phyloP scores from a whole-genome alignment of 176 grass and related monocot genomes.

The Tillandsia leiboldiana region DNA sequence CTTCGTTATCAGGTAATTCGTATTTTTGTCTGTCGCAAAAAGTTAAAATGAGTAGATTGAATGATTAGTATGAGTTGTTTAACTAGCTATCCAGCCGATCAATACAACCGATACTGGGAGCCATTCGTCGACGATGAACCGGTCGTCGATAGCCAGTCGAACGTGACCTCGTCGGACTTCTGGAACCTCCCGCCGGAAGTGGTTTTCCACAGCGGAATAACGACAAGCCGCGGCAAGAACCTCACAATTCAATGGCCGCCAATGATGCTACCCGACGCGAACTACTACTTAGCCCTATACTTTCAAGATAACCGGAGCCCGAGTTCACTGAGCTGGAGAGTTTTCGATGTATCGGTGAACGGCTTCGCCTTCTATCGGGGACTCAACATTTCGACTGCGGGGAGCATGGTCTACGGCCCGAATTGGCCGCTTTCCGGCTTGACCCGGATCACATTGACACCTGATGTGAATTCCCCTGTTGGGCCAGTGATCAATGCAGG shows the following conservation, averaged over 20 bases:
- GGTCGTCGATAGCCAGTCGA: slow-evolving; percentile 41
- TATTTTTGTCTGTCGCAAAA: background rate
- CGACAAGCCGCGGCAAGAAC: slow-evolving; percentile 28
- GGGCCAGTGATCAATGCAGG: slow-evolving; percentile 90
- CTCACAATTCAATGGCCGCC: slow-evolving; percentile 61
- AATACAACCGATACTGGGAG: slow-evolving; percentile 81
- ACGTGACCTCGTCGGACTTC: slow-evolving; percentile 37
- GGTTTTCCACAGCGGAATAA: slow-evolving; percentile 46
- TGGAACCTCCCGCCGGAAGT: slow-evolving; percentile 69
- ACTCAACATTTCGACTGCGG: slow-evolving; percentile 68
- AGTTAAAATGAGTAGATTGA: too few species aligned
- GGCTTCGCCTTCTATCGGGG: slow-evolving; percentile 47
- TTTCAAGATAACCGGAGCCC: slow-evolving; percentile 70
- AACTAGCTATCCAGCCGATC: slow-evolving; percentile 49
- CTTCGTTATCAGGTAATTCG: slow-evolving; percentile 29
- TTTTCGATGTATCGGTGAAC: slow-evolving; percentile 69
- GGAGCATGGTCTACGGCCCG: slow-evolving; percentile 40
- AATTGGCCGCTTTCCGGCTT: slow-evolving; percentile 51
- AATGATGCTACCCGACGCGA: slow-evolving; percentile 44
- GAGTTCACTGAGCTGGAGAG: slow-evolving; percentile 54
- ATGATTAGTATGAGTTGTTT: slow-evolving; percentile 15
- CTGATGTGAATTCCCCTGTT: slow-evolving; percentile 37
- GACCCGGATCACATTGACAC: slow-evolving; percentile 57
- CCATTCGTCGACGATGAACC: slow-evolving; percentile 36
- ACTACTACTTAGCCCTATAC: slow-evolving; percentile 82